phyloP scores from a whole-genome alignment of 1,284 basidiomycete genomes.

The Prillingera fragicola region DNA sequence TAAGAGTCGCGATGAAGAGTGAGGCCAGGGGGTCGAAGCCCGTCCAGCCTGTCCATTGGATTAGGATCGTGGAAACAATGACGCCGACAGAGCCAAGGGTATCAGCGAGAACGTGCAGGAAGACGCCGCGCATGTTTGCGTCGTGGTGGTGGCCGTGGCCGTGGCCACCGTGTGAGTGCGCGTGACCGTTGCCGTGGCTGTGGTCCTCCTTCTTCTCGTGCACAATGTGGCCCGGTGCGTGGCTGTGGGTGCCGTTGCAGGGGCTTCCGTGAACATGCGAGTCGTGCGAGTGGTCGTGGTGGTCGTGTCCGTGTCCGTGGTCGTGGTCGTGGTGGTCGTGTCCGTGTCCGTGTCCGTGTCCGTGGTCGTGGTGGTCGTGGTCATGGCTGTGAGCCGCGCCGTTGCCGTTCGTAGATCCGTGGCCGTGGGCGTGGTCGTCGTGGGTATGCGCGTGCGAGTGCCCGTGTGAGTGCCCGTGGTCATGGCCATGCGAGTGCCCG shows the following conservation, averaged over 20 bases:
- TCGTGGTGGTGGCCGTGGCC: slow-evolving; percentile 60
- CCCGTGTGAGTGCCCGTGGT: slow-evolving; percentile 46
- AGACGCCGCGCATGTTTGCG: slow-evolving; percentile 99
- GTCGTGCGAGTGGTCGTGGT: slow-evolving; percentile 1
- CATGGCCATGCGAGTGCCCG: slow-evolving; percentile 56
- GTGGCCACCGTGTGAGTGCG: slow-evolving; percentile 54
- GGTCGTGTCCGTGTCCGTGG: slow-evolving; percentile 13
- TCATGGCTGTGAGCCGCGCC: slow-evolving; percentile 50
- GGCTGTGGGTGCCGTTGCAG: background rate
- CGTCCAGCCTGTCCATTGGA: slow-evolving; percentile 98
- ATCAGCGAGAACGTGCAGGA: slow-evolving; percentile 55
- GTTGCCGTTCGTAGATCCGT: too few species aligned
- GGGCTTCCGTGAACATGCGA: background rate
- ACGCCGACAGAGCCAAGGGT: slow-evolving; percentile 70
- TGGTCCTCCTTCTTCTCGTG: slow-evolving; percentile 37
- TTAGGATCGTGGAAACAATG: slow-evolving; percentile 92
- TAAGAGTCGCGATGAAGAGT: slow-evolving; percentile 90
- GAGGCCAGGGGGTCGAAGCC: slow-evolving; percentile 98
- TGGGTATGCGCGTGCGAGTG: slow-evolving; percentile 21
- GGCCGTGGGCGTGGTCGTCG: slow-evolving; percentile 54
- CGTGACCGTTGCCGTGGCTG: slow-evolving; percentile 23
- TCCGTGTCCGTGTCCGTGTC: slow-evolving; percentile 22
- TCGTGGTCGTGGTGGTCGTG: slow-evolving; percentile 39
- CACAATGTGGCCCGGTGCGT: background rate
- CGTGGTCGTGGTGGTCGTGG: slow-evolving; percentile 20